These are phyloP conservation scores for Keithomyces neogunnii DNA, from an alignment of 2,329 filamentous ascomycete species.

Conservation along the genomic window DNA sequence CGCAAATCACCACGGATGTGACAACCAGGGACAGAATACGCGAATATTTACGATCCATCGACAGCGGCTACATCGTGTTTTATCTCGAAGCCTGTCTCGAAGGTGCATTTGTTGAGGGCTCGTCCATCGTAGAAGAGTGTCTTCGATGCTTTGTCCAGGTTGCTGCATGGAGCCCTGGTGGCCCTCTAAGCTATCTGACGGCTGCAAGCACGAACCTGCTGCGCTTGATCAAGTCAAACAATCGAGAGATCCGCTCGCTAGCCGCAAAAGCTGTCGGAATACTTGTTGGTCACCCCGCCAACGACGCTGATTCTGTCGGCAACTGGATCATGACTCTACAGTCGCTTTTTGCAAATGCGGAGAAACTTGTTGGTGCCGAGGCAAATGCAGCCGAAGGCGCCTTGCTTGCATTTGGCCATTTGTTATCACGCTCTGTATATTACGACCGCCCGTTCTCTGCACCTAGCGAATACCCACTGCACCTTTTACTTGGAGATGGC, in stretches of 20 bases:
- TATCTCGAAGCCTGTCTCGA: constrained; percentile 49
- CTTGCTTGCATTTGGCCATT: constrained; percentile 34
- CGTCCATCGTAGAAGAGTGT: constrained; percentile 35
- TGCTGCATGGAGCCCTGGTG: constrained; percentile 41
- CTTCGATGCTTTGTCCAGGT: constrained; percentile 46
- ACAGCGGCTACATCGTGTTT: constrained; percentile 28
- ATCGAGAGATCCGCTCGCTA: constrained; percentile 55
- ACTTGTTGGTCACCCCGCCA: constrained; percentile 56
- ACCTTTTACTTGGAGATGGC: constrained; percentile 22
- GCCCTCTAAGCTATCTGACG: constrained; percentile 40
- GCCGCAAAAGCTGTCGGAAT: constrained; percentile 69
- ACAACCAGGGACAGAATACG: constrained; percentile 52
- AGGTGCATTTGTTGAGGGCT: constrained; percentile 40
- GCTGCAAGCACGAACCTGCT: constrained; percentile 44
- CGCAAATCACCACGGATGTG: constrained; percentile 62
- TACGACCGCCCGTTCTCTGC: constrained; percentile 27
- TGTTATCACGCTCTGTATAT: constrained; percentile 35
- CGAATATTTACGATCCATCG: constrained; percentile 37
- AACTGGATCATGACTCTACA: constrained; percentile 23
- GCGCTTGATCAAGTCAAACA: constrained; percentile 60
- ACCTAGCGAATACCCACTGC: constrained; percentile 19
- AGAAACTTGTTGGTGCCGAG: constrained; percentile 34
- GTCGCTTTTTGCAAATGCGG: constrained; percentile 33
- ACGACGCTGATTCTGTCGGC: constrained; percentile 23
- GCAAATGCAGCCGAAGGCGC: constrained; percentile 39